A percentile compares a stretch with the other conserved stretches of the same genome.
phyloP scores from a whole-genome alignment of 805 yeast genomes.

The Saturnispora diversa region DNA sequence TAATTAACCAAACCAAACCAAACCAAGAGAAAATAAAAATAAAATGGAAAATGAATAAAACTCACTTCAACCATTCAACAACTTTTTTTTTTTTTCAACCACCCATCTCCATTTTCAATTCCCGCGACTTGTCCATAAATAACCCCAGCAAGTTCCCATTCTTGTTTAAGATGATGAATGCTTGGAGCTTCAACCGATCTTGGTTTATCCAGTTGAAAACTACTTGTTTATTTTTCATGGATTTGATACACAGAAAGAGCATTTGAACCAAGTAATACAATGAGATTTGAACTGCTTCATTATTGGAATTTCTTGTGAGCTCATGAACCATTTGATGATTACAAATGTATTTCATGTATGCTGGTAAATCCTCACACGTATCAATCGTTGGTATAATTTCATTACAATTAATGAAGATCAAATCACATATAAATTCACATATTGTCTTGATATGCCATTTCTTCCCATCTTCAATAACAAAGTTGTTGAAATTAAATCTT shows the following conservation, averaged over 20 bases:
- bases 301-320: conserved; percentile 3
- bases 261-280: conserved; percentile 13
- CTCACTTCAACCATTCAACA: neutral
- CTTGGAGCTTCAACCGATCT: conserved; percentile 13
- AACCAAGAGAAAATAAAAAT: no score
- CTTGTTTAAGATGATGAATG: conserved; percentile 19
- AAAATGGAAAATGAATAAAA: no score
- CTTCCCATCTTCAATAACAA: conserved; percentile 6
- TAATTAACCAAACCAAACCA: neutral
- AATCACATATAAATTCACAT: conserved; percentile 13
- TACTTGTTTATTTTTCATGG: neutral
- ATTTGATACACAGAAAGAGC: conserved; percentile 9
- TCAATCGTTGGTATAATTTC: neutral
- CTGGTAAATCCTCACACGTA: neutral
- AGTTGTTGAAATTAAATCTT: conserved; percentile 11
- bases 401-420: conserved; percentile 8
- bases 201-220: neutral
- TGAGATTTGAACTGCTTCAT: conserved; percentile 2
- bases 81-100: neutral
- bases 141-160: conserved; percentile 15
- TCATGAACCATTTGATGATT: conserved; percentile 10
- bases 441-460: conserved; percentile 5
- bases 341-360: conserved; percentile 6
- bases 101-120: neutral
- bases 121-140: conserved; percentile 9